Evolutionary conservation across 768 basidiomycete species (phyloP).

Genomic region (Hypholoma sublateritium): DNA sequence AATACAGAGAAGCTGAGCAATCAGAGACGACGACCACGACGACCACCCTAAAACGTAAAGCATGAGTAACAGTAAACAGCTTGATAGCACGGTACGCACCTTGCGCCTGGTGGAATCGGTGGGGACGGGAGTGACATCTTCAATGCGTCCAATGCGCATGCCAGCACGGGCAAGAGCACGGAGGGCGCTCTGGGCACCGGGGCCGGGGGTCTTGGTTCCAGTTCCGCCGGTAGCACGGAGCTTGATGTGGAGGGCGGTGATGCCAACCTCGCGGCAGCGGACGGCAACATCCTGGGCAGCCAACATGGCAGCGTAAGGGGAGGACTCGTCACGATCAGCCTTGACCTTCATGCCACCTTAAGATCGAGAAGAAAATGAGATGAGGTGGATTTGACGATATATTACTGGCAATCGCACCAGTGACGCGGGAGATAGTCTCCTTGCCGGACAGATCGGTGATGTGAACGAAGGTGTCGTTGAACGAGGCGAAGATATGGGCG

Average conservation of each 20-base stretch:
- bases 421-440: slow-evolving; percentile 98
- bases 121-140: slow-evolving; percentile 97
- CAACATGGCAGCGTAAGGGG: slow-evolving; percentile 96
- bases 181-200: slow-evolving; percentile 96
- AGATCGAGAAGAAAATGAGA: slow-evolving; percentile 3
- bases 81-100: slow-evolving; percentile 42
- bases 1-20: slow-evolving; percentile 19
- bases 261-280: slow-evolving; percentile 97
- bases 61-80: not conserved
- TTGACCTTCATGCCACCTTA: slow-evolving; percentile 99
- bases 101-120: slow-evolving; percentile 98
- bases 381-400: not conserved
- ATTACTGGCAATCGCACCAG: slow-evolving; percentile 52
- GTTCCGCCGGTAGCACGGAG: slow-evolving; percentile 98
- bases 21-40: slow-evolving; percentile 95
- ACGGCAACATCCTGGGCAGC: slow-evolving; percentile 96
- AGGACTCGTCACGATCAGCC: slow-evolving; percentile 99
- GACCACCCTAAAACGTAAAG: slow-evolving; percentile 77
- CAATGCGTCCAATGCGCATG: slow-evolving; percentile 97
- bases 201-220: slow-evolving; percentile 98
- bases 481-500: slow-evolving; percentile 98
- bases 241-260: slow-evolving; percentile 99
- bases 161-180: slow-evolving; percentile 98
- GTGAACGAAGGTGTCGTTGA: slow-evolving; percentile 99
- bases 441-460: slow-evolving; percentile 98